These are phyloP conservation scores for Tricholomella constricta DNA, from an alignment of 768 basidiomycete species.

Conservation along the genomic window DNA sequence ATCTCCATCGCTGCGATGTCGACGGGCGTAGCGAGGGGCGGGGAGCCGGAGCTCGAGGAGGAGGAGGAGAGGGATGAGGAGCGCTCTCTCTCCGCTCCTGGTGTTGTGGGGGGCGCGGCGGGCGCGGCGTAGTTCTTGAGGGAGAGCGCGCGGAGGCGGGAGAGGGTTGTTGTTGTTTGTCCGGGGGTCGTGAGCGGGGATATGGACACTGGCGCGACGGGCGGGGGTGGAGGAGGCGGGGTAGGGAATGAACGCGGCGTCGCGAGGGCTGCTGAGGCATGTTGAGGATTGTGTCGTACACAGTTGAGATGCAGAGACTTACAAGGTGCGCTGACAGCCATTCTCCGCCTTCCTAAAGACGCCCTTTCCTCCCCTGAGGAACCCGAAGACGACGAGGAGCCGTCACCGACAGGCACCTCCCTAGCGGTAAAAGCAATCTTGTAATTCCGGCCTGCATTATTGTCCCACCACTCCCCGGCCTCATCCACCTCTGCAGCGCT, in stretches of 20 bases:
- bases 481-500: constrained; percentile 29
- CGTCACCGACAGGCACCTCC: not conserved
- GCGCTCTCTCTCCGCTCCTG: no score
- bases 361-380: not conserved
- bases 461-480: constrained; percentile 92
- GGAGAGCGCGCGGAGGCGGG: constrained; percentile 39
- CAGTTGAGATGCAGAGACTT: constrained; percentile 15
- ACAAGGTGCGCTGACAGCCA: constrained; percentile 36
- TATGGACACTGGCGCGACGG: constrained; percentile 1
- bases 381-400: not conserved
- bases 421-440: constrained; percentile 59
- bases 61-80: not conserved
- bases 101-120: not conserved
- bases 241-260: constrained; percentile 3
- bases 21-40: constrained; percentile 11
- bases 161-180: constrained; percentile 29
- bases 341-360: constrained; percentile 10
- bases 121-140: constrained; percentile 56
- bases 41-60: not conserved
- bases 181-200: constrained; percentile 1
- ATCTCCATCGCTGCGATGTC: constrained; percentile 9
- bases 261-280: not conserved
- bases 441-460: constrained; percentile 81
- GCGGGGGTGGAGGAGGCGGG: constrained; percentile 6
- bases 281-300: not conserved